Evolutionary conservation across 805 yeast species (phyloP), one percentile per base, ranked within the genome.

Genomic region (Lachancea fermentati): DNA sequence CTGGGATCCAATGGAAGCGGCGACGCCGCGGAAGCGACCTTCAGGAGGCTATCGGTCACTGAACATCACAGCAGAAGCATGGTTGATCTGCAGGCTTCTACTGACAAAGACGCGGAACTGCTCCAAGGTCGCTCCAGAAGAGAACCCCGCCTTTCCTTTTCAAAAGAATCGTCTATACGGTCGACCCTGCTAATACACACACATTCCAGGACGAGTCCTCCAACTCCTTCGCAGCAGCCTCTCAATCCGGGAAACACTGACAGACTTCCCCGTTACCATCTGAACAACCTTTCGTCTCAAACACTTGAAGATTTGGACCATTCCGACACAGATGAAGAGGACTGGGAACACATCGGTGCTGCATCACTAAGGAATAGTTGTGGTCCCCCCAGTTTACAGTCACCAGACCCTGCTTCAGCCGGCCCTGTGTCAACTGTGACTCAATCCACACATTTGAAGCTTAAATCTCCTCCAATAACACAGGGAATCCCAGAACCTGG

Each of bases 291-390:
- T 11, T 37, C 48, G 16, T 42, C 50, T n/a, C 41, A 26, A 6
- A 11, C 38, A 1, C 38, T 38, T 9, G 36, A 40, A 5, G 37
- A 22, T 5, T 22, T 29, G 5, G 63, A 55, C 17, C 67, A 62
- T 38, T 73, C 79, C 32, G 95, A 86, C 54, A 91, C 98, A 0
- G 98, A 91, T 61, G 97, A 91, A 57, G 98, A 91, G 62, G 97
- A 91, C 62, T 91, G 98, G 98, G 84, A 80, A 46, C 66, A 87
- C 0, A 81, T 89, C 39, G 97, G 97, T 1, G 88, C 96, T 0
- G 81, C 75, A 29, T 67, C 76, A 32, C 66, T 87, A 41, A 66
- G 85, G 34, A 64, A 49, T 35, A 48, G 48, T 28, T 37, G 49
- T 14, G 46, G 44, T 4, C 46, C 44, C 18, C 46, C 53, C 12